Evolutionary conservation across 441 rosid species (phyloP), one percentile per base, ranked within the genome.

Genomic region (Hypseocharis bilobata): DNA sequence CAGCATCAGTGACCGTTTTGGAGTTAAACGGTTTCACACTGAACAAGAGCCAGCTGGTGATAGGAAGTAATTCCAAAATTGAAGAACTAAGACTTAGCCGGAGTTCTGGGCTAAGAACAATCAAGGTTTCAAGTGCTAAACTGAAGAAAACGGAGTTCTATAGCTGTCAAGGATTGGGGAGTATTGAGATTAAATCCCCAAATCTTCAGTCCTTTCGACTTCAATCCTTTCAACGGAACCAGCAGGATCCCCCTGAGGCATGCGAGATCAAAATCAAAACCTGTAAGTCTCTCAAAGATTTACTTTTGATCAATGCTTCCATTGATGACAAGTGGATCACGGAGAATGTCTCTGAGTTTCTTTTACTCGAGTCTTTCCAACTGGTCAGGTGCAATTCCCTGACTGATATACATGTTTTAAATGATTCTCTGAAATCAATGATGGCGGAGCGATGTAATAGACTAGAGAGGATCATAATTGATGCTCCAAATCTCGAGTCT

Each of bases 1-100:
- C 13, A 0, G 14, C 52, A 0, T 60, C 70, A 2, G 0, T 71
- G 1, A 16, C 0, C 10, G 36, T 65, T 51, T 38, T 71, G 54
- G 62, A 10, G 16, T 55, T 71, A 1, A 28, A 27, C 2, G 57
- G 65, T 8, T 65, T 65, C 28, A 7, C 60, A 23, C 25, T 71
- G 56, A 6, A 40, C 47, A 25, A 22, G 28, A 3, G 3, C 1
- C 25, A 23, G 22, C 28, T 36, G 6, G 34, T 51, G 16, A 17
- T 13, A 0, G 40, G 25, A 7, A 38, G 23, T n/a, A n/a, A n/a
- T n/a, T 34, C 60, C 3, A 4, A 8, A 4, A 7, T 40, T 3
- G 70, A 60, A 28, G 52, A 71, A 6, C 13, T 65, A 45, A 60
- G 19, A 1, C 56, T 71, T 5, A 1, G 0, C 10, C 1, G 2